These are phyloP conservation scores for Nitzschia sp. DNA, from an alignment of 108 stramenopile species.

Conservation along the genomic window DNA sequence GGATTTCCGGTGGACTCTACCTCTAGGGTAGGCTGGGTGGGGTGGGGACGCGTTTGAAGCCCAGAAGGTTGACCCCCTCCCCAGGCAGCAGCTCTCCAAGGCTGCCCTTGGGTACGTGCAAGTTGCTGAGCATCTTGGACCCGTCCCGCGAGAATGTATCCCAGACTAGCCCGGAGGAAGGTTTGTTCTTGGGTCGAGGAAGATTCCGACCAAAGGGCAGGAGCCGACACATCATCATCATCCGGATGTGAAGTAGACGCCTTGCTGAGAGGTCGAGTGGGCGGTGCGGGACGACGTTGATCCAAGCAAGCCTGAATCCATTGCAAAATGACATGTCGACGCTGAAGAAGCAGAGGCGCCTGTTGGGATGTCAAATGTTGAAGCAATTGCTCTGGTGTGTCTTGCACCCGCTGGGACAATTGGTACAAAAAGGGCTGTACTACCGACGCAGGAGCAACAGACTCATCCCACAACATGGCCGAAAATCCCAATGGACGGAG, in stretches of 20 bases:
- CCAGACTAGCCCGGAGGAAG: conserved; percentile 51
- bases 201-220: conserved; percentile 22
- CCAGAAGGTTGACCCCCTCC: conserved; percentile 56
- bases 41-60: conserved; percentile 5
- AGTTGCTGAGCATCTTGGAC: conserved; percentile 50
- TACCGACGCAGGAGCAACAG: conserved; percentile 26
- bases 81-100: conserved; percentile 69
- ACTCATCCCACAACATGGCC: conserved; percentile 56
- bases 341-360: conserved; percentile 32
- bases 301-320: conserved; percentile 67
- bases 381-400: conserved; percentile 47
- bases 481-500: conserved; percentile 49
- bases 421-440: conserved; percentile 20
- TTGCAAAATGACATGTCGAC: conserved; percentile 46
- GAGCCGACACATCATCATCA: background rate
- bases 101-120: conserved; percentile 52
- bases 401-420: conserved; percentile 21
- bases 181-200: conserved; percentile 35
- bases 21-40: conserved; percentile 6
- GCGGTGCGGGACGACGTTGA: conserved; percentile 19
- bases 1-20: conserved; percentile 52
- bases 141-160: conserved; percentile 56
- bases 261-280: background rate
- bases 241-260: conserved; percentile 10
- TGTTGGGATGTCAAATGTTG: conserved; percentile 10